Evolutionary conservation across 208 protist genomes (phyloP).

Genomic region (Trypanosoma melophagium): DNA sequence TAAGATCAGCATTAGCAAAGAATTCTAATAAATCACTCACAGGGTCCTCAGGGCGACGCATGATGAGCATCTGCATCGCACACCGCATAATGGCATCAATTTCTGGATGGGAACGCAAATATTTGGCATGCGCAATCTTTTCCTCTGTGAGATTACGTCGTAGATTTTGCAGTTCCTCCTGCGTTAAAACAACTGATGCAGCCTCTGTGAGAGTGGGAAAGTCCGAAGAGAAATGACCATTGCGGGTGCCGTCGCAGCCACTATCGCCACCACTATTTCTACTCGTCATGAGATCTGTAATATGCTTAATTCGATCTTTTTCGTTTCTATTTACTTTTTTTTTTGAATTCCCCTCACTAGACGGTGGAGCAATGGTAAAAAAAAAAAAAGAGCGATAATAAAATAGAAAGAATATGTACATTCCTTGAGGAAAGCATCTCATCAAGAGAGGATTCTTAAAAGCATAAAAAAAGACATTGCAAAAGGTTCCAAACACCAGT

Average conservation of each 20-base stretch:
- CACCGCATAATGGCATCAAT: slow-evolving; percentile 59
- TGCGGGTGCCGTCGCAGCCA: background rate
- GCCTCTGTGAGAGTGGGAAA: slow-evolving; percentile 62
- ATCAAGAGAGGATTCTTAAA: too few relatives aligned
- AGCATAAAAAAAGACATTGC: too few relatives aligned
- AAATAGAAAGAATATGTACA: too few relatives aligned
- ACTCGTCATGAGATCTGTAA: background rate
- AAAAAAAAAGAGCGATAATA: too few relatives aligned
- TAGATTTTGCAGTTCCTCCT: slow-evolving; percentile 56
- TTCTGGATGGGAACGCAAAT: slow-evolving; percentile 79
- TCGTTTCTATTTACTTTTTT: too few relatives aligned
- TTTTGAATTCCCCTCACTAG: too few relatives aligned
- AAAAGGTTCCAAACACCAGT: too few relatives aligned
- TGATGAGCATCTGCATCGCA: slow-evolving; percentile 52
- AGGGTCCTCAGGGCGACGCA: slow-evolving; percentile 59
- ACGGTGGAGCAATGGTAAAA: too few relatives aligned
- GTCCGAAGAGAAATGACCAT: background rate
- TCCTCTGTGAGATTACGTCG: slow-evolving; percentile 56
- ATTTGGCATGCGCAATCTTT: slow-evolving; percentile 78
- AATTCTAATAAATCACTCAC: slow-evolving; percentile 56
- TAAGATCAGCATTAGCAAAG: slow-evolving; percentile 32
- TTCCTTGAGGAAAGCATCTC: too few relatives aligned
- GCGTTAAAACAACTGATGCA: slow-evolving; percentile 55
- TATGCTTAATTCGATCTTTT: too few relatives aligned
- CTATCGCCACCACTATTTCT: background rate